Conservation (phyloP, 345 rosid genomes). For the Angophora floribunda region DNA sequence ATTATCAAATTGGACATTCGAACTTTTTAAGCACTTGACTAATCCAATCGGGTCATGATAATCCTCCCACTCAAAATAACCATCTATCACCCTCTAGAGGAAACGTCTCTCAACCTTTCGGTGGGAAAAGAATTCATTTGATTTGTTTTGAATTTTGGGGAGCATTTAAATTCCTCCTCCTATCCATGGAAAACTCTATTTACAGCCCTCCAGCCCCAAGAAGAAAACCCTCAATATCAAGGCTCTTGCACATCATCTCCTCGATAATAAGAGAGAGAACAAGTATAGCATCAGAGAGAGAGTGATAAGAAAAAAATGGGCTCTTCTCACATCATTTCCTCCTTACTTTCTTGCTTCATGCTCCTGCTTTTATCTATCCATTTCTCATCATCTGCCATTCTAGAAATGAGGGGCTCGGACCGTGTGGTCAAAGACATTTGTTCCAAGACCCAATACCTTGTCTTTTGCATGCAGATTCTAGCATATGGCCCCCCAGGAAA, state of each 20-base stretch:
- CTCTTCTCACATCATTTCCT: neutral
- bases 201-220: neutral
- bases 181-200: neutral
- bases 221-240: neutral
- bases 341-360: neutral
- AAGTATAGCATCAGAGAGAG: neutral
- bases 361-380: neutral
- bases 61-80: neutral
- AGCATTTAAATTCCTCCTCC: neutral
- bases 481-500: neutral
- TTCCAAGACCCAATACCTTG: neutral
- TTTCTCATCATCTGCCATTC: neutral
- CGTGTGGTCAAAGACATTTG: neutral
- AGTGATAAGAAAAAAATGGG: neutral
- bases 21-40: neutral
- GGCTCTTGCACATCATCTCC: neutral
- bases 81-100: neutral
- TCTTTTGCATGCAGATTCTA: neutral
- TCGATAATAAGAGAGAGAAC: neutral
- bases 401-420: neutral
- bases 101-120: neutral
- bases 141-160: neutral
- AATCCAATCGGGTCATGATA: neutral
- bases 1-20: neutral
- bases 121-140: neutral